Conservation (phyloP, 2,329 filamentous ascomycete species). For the Elsinoe batatas region DNA sequence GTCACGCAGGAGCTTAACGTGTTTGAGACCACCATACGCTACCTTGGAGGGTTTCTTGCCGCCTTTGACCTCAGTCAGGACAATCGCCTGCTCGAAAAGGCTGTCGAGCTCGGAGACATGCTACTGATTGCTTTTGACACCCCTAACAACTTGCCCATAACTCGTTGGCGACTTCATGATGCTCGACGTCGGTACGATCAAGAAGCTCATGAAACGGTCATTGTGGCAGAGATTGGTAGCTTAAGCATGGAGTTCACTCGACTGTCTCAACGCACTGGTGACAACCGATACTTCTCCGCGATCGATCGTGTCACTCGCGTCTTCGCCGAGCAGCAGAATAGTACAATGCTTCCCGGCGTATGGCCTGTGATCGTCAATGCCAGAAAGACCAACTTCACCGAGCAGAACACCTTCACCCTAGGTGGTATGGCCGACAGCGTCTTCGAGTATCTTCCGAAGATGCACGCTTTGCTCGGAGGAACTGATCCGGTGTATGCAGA, state of each 20-base stretch:
- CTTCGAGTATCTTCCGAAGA: constrained; percentile 39
- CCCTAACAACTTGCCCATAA: constrained; percentile 36
- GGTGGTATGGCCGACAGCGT: constrained; percentile 29
- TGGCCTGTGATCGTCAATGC: constrained; percentile 39
- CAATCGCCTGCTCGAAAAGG: constrained; percentile 27
- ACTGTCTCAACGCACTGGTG: constrained; percentile 36
- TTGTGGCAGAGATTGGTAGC: constrained; percentile 40
- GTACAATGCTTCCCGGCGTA: constrained; percentile 38
- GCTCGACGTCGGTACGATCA: constrained; percentile 31
- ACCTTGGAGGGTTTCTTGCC: constrained; percentile 29
- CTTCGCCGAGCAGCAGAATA: constrained; percentile 33
- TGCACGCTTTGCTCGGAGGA: constrained; percentile 39
- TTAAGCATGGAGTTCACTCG: constrained; percentile 40
- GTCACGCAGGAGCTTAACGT: constrained; percentile 35
- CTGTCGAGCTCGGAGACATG: constrained; percentile 32
- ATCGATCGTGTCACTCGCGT: constrained; percentile 34
- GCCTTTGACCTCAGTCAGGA: constrained; percentile 30
- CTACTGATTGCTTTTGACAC: constrained; percentile 41
- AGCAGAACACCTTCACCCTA: constrained; percentile 30
- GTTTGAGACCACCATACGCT: constrained; percentile 41
- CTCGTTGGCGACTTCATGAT: constrained; percentile 34
- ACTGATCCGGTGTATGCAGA: constrained; percentile 37
- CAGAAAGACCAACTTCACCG: constrained; percentile 31
- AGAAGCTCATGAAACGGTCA: constrained; percentile 31
- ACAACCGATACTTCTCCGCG: constrained; percentile 39